These are phyloP conservation scores for Rhododendron molle DNA, from an alignment of 148 eudicot species.

Conservation along the genomic window DNA sequence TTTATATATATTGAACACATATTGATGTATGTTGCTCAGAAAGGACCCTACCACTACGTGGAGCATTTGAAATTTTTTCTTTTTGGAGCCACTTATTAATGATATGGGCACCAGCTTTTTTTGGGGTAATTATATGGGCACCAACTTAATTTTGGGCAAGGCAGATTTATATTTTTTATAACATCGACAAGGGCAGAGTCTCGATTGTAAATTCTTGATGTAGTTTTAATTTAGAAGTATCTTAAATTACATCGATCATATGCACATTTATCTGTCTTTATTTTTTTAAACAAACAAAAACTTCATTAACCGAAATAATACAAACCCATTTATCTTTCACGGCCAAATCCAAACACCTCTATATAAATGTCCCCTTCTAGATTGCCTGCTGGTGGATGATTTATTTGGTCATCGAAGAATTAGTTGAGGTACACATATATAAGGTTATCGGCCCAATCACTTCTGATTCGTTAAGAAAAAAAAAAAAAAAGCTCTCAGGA, in stretches of 20 bases:
- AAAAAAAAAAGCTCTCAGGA: background rate
- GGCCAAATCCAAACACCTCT: background rate
- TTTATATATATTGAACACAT: too few species aligned
- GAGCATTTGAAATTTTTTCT: background rate
- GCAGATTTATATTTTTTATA: background rate
- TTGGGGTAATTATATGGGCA: too few species aligned
- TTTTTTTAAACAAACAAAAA: background rate
- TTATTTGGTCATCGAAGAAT: background rate
- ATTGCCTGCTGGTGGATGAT: background rate
- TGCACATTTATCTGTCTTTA: background rate
- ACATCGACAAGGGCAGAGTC: background rate
- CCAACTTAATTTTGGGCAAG: background rate
- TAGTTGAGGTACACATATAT: too few species aligned
- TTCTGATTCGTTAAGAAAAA: too few species aligned
- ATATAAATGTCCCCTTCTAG: background rate
- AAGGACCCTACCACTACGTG: background rate
- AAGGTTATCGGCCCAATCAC: background rate
- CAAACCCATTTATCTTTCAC: background rate
- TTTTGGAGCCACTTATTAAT: background rate
- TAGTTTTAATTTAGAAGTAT: too few species aligned
- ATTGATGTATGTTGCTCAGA: too few species aligned
- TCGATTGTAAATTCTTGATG: too few species aligned
- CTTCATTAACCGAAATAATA: background rate
- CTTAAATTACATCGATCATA: background rate
- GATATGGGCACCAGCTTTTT: too few species aligned